phyloP scores from a whole-genome alignment of 164 flowering plant genomes.

The Aristolochia fimbriata region DNA sequence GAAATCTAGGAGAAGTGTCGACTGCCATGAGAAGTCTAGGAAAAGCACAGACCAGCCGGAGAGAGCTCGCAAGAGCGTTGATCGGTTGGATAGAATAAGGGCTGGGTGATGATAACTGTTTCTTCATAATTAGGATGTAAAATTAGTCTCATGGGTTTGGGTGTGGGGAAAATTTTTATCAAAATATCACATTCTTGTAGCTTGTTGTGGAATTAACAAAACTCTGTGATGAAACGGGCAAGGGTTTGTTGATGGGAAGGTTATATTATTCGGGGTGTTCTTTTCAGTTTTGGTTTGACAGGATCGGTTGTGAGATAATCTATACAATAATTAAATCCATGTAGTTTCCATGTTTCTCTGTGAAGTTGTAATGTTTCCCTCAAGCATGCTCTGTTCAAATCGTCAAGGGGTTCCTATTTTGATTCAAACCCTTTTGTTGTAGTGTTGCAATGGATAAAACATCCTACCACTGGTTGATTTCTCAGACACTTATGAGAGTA shows the following conservation, averaged over 20 bases:
- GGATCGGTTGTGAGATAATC: neutral
- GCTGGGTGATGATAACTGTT: slow-evolving; percentile 18
- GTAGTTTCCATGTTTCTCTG: too few species aligned
- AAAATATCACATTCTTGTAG: neutral
- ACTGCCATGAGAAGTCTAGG: slow-evolving; percentile 51
- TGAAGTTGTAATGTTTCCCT: too few species aligned
- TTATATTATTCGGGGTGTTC: neutral
- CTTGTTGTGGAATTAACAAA: neutral
- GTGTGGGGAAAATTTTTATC: slow-evolving; percentile 1
- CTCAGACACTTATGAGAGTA: too few species aligned
- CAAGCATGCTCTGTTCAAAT: too few species aligned
- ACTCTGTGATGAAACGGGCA: neutral
- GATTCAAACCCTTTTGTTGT: too few species aligned
- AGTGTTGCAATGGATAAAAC: too few species aligned
- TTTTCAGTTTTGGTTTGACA: neutral
- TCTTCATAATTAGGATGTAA: slow-evolving; percentile 9
- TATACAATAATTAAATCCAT: too few species aligned
- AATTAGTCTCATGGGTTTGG: slow-evolving; percentile 9
- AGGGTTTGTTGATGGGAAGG: neutral
- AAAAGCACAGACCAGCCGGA: slow-evolving; percentile 56
- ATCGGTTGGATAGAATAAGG: slow-evolving; percentile 64
- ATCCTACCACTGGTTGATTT: too few species aligned
- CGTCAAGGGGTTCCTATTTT: too few species aligned
- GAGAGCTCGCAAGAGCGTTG: slow-evolving; percentile 66
- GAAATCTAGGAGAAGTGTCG: slow-evolving; percentile 70